These are phyloP conservation scores for Hysterangium stoloniferum DNA, from an alignment of 768 basidiomycete species.

Conservation along the genomic window DNA sequence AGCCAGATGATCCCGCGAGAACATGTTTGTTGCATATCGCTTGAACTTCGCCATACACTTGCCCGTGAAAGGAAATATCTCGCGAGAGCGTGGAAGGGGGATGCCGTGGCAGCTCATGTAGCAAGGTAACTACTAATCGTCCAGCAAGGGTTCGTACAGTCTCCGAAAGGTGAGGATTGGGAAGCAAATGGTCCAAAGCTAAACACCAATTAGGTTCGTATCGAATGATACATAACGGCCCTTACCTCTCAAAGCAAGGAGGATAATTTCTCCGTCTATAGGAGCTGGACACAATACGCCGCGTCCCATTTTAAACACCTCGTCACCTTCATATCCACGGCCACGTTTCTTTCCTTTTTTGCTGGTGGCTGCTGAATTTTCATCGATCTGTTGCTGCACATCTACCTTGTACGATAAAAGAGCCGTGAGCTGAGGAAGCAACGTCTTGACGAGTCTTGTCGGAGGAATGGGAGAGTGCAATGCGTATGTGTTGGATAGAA, in stretches of 20 bases:
- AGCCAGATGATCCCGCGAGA: constrained; percentile 45
- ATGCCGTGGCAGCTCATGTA: constrained; percentile 49
- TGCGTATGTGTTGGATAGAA: constrained; percentile 38
- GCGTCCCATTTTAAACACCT: constrained; percentile 47
- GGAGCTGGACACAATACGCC: constrained; percentile 40
- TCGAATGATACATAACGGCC: not conserved
- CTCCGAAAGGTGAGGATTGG: constrained; percentile 41
- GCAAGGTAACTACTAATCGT: constrained; percentile 50
- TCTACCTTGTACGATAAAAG: constrained; percentile 38
- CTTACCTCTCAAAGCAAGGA: constrained; percentile 54
- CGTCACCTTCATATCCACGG: constrained; percentile 68
- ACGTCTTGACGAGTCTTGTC: constrained; percentile 46
- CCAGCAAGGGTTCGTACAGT: constrained; percentile 51
- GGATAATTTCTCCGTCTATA: constrained; percentile 44
- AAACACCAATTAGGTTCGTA: constrained; percentile 3
- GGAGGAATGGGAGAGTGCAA: constrained; percentile 39
- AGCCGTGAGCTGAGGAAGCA: constrained; percentile 41
- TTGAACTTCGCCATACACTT: constrained; percentile 40
- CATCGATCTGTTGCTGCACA: constrained; percentile 19
- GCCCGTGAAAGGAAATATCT: constrained; percentile 40
- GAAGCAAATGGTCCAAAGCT: constrained; percentile 47
- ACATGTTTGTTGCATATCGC: constrained; percentile 37
- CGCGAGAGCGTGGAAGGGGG: constrained; percentile 47
- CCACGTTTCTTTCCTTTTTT: constrained; percentile 63
- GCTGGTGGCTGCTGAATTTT: constrained; percentile 22